phyloP scores from a whole-genome alignment of 2,329 filamentous ascomycete species.

The Apiospora marii region DNA sequence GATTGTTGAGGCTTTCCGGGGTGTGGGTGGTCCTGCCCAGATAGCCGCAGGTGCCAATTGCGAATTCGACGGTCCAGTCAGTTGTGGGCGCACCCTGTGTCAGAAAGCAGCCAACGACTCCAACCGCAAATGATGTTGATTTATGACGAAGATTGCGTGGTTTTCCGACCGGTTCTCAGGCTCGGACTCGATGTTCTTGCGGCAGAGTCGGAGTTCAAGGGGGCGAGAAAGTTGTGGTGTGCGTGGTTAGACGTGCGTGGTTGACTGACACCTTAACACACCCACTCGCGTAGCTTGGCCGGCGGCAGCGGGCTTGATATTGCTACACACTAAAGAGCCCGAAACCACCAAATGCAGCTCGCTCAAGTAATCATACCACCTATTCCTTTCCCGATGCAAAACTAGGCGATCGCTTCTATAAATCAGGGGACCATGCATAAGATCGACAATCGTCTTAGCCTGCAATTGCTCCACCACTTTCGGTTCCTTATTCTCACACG shows the following conservation, averaged over 20 bases:
- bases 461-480: not conserved
- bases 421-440: slow-evolving; percentile 22
- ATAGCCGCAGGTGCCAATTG: not conserved
- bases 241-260: not conserved
- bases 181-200: not conserved
- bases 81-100: not conserved
- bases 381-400: slow-evolving; percentile 20
- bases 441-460: slow-evolving; percentile 23
- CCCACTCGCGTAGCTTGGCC: slow-evolving; percentile 11
- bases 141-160: not conserved
- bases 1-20: not conserved
- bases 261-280: not conserved
- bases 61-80: not conserved
- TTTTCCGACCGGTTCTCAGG: slow-evolving; percentile 3
- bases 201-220: not conserved
- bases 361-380: slow-evolving; percentile 25
- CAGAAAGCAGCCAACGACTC: slow-evolving; percentile 6
- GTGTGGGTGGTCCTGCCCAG: slow-evolving; percentile 8
- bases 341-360: slow-evolving; percentile 22
- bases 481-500: not conserved
- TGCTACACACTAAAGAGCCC: slow-evolving; percentile 24
- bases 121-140: not conserved
- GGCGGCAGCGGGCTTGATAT: slow-evolving; percentile 11
- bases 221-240: slow-evolving; percentile 18
- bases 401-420: slow-evolving; percentile 18